phyloP scores from a whole-genome alignment of 768 basidiomycete genomes.

The Agrocybe pediades region DNA sequence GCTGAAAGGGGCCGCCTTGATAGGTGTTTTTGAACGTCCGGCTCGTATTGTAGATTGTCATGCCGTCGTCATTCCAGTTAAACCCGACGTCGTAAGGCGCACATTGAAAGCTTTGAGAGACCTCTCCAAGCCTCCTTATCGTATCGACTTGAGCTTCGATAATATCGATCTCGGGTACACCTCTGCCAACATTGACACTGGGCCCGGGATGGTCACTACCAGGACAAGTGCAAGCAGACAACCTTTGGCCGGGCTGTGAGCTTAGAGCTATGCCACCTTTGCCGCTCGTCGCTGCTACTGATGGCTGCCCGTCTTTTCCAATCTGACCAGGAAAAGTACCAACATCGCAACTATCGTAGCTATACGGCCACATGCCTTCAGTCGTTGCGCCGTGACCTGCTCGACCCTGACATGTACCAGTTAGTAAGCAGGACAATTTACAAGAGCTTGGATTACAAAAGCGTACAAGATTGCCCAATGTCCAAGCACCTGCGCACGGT shows the following conservation, averaged over 20 bases:
- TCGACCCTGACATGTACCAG: constrained; percentile 56
- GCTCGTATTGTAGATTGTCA: constrained; percentile 50
- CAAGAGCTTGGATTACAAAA: background rate
- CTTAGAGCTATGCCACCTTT: constrained; percentile 59
- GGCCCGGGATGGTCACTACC: constrained; percentile 91
- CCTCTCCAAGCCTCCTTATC: constrained; percentile 52
- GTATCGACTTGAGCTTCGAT: constrained; percentile 80
- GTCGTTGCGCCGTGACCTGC: constrained; percentile 91
- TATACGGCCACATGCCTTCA: constrained; percentile 87
- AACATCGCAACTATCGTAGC: constrained; percentile 81
- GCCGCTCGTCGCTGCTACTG: constrained; percentile 56
- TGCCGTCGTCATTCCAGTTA: constrained; percentile 55
- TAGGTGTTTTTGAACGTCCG: constrained; percentile 66
- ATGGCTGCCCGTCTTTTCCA: constrained; percentile 54
- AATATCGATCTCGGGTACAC: constrained; percentile 92
- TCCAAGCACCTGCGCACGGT: constrained; percentile 56
- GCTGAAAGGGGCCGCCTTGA: constrained; percentile 70
- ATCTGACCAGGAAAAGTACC: constrained; percentile 89
- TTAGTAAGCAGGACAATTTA: background rate
- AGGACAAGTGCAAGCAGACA: constrained; percentile 88
- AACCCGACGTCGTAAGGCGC: constrained; percentile 81
- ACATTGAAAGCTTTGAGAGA: constrained; percentile 79
- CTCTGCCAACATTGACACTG: constrained; percentile 61
- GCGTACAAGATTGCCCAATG: constrained; percentile 71
- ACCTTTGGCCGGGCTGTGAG: constrained; percentile 81